Evolutionary conservation across 345 rosid genomes (phyloP).

Genomic region (Eucalyptus pauciflora): DNA sequence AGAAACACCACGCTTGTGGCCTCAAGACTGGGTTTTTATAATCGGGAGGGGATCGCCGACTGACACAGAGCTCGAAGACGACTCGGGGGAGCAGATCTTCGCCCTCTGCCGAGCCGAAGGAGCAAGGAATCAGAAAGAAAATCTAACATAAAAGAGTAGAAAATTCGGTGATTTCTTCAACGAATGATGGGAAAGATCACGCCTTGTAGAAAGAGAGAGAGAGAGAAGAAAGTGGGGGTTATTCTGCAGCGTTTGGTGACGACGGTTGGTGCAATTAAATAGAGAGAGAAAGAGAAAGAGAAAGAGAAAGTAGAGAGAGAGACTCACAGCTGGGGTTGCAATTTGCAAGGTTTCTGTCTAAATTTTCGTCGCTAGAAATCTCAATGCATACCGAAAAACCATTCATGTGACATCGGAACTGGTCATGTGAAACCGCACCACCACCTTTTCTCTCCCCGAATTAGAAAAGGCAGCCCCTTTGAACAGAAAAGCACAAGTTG

Average conservation of each 20-base stretch:
- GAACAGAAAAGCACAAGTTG: background rate
- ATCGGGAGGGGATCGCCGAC: background rate
- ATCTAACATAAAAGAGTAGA: background rate
- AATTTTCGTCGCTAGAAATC: constrained; percentile 1
- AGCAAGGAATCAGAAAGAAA: background rate
- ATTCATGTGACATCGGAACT: background rate
- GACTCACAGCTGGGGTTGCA: background rate
- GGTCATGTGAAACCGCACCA: constrained; percentile 4
- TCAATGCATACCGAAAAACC: constrained; percentile 7
- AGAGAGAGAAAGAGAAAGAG: background rate
- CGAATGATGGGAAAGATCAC: background rate
- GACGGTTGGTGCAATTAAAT: background rate
- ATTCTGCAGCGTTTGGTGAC: background rate
- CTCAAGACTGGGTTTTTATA: background rate
- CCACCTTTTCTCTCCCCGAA: background rate
- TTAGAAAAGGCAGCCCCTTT: background rate
- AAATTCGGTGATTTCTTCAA: background rate
- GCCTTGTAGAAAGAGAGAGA: background rate
- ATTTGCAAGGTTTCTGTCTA: background rate
- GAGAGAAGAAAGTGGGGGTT: background rate
- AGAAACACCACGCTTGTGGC: background rate
- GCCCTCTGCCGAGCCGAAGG: background rate
- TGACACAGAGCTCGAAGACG: background rate
- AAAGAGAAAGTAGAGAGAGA: background rate
- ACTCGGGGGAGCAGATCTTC: background rate